Percentiles rank a stretch among this genome's conserved stretches.
Conservation (phyloP, 306 rosid genomes). For the Casuarina equisetifolia region DNA sequence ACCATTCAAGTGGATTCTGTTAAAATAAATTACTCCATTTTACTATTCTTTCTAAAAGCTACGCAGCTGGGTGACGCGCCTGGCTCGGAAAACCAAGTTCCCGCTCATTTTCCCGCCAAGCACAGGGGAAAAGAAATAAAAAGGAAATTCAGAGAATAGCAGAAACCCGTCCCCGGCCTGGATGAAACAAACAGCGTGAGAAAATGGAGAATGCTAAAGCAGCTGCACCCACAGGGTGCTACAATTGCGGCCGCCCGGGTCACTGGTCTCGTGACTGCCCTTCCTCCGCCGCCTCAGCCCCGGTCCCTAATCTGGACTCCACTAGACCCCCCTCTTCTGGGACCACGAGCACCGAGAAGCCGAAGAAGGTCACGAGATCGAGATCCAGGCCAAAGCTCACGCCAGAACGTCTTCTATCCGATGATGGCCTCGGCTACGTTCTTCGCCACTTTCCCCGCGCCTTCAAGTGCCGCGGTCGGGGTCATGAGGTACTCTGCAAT, state of each 20-base stretch:
- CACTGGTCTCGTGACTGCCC: slow-evolving; percentile 99
- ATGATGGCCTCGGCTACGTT: slow-evolving; percentile 88
- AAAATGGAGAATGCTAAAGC: slow-evolving; percentile 34
- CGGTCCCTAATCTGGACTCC: background rate
- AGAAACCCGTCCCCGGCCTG: background rate
- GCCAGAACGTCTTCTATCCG: slow-evolving; percentile 77
- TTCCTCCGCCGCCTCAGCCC: slow-evolving; percentile 37
- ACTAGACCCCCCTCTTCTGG: slow-evolving; percentile 32
- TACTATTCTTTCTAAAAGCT: too few species aligned
- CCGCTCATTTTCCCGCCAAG: slow-evolving; percentile 34
- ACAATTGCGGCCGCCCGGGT: slow-evolving; percentile 95
- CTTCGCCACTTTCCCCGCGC: slow-evolving; percentile 89
- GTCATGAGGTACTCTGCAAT: slow-evolving; percentile 63
- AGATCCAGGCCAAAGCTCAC: slow-evolving; percentile 83
- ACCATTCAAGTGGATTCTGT: too few species aligned
- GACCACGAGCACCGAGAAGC: slow-evolving; percentile 34
- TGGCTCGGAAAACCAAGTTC: background rate
- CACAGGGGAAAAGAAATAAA: background rate
- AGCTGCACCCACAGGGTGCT: slow-evolving; percentile 79
- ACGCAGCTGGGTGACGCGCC: too few species aligned
- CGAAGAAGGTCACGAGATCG: slow-evolving; percentile 54
- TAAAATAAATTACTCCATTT: too few species aligned
- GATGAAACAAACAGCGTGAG: background rate
- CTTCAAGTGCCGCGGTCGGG: slow-evolving; percentile 83
- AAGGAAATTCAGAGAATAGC: background rate